Evolutionary conservation across 495 filamentous ascomycete species (phyloP).

Genomic region (Cairneyella variabilis): DNA sequence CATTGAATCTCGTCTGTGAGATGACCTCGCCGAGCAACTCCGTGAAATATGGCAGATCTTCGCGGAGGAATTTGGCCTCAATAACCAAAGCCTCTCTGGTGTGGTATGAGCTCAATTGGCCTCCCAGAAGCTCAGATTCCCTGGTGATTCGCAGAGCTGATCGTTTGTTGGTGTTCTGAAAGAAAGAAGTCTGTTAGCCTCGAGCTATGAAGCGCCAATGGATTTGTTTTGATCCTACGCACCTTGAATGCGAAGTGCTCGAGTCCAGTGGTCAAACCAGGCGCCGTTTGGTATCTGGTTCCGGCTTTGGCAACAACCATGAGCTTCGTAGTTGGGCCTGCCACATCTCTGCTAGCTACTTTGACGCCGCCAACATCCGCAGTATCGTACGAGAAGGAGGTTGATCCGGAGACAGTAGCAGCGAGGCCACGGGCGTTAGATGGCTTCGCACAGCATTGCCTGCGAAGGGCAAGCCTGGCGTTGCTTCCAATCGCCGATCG

Average conservation of each 20-base stretch:
- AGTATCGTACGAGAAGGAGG: constrained; percentile 81
- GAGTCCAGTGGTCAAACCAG: constrained; percentile 84
- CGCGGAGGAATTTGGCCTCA: constrained; percentile 87
- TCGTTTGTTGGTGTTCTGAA: constrained; percentile 78
- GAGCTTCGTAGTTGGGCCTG: constrained; percentile 82
- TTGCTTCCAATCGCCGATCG: constrained; percentile 73
- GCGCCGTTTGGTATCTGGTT: constrained; percentile 82
- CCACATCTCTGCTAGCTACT: constrained; percentile 81
- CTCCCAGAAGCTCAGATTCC: constrained; percentile 91
- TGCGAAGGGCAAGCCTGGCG: constrained; percentile 70
- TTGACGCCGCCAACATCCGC: constrained; percentile 84
- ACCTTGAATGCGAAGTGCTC: constrained; percentile 97
- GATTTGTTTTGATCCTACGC: background rate
- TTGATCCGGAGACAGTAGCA: constrained; percentile 66
- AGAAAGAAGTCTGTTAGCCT: background rate
- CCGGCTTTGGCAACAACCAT: constrained; percentile 90
- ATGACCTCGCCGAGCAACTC: constrained; percentile 93
- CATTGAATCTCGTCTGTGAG: constrained; percentile 75
- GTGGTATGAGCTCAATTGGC: constrained; percentile 77
- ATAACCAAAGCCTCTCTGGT: constrained; percentile 89
- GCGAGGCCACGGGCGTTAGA: constrained; percentile 71
- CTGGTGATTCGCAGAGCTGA: constrained; percentile 86
- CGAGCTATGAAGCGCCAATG: background rate
- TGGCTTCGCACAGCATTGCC: constrained; percentile 53
- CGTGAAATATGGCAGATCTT: constrained; percentile 95